Conservation (phyloP, 305 asterid genomes). For the Plantago lanceolata region DNA sequence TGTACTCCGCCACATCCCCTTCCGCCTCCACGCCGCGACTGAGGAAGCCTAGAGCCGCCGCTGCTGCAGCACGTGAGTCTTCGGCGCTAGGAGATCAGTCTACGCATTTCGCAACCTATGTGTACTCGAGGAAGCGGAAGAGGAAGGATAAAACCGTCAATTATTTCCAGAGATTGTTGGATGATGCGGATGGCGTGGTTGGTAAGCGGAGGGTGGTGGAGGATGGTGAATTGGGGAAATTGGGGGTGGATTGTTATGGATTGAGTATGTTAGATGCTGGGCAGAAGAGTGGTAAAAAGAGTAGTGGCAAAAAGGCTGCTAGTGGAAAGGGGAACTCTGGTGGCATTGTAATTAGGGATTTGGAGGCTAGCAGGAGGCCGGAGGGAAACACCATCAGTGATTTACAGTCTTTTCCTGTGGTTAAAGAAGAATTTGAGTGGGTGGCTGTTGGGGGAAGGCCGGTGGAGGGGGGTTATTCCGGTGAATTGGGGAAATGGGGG, state of each 20-base stretch:
- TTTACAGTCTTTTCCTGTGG: no score
- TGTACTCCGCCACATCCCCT: constrained; percentile 85
- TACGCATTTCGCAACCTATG: constrained; percentile 23
- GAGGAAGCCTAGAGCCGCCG: constrained; percentile 70
- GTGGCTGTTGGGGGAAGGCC: no score
- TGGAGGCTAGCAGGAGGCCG: no score
- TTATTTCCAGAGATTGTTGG: constrained; percentile 13
- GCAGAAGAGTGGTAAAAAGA: constrained; percentile 10
- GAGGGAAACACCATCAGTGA: no score
- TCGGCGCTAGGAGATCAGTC: neutral
- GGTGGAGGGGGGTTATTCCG: no score
- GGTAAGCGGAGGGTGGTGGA: constrained; percentile 41
- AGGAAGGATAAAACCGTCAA: constrained; percentile 26
- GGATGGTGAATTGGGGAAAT: constrained; percentile 28
- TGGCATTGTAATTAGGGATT: constrained; percentile 13
- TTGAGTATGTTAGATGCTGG: constrained; percentile 30
- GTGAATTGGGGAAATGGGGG: constrained; percentile 27
- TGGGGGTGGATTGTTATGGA: constrained; percentile 35
- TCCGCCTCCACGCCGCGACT: constrained; percentile 61
- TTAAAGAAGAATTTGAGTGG: no score
- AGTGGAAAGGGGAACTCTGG: constrained; percentile 23
- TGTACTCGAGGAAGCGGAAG: constrained; percentile 53
- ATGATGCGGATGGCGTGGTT: constrained; percentile 23
- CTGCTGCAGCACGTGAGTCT: constrained; percentile 30
- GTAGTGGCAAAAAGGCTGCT: constrained; percentile 20